Evolutionary conservation across 129 eudicot species (phyloP), one percentile per base, ranked within the genome.

Genomic region (Saussurea involucrata): DNA sequence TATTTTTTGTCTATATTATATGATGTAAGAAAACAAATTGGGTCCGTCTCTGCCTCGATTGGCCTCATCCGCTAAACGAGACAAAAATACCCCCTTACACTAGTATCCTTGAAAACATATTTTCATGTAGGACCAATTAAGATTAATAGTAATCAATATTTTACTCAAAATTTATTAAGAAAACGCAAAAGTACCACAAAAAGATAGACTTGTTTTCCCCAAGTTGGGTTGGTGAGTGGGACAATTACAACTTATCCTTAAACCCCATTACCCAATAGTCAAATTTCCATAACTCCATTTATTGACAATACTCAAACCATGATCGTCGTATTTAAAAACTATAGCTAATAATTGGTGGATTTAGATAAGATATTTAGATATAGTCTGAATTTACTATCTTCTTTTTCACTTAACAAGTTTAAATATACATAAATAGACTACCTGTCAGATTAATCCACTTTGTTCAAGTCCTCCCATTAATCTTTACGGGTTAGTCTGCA

Each of bases 171-270:
- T 61, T 10, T 5, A 53, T 20, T 17, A 20, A 10, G 6, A 22
- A 8, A 9, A 22, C 9, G 2, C 2, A 18, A 60, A 6, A 60
- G n/a, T 20, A 8, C 0, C 6, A 3, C 29, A 61, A 61, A 61
- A 61, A 53, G 2, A 4, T 61, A 9, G 17, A 3, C 13, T 22
- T 31, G n/a, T 6, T 1, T 68, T 15, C 12, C 2, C 8, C 72
- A 22, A 65, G 80, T 76, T 63, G 80, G 32, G 32, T 25, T 76
- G 53, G 66, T 66, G 74, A 64, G 73, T 66, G 36, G 74, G 67
- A 67, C 34, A n/a, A 64, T 70, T 27, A 65, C 64, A 25, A 46
- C 73, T 31, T 49, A 76, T 66, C 73, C 32, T 29, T 46, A 31
- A 66, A 76, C 25, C 55, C 66, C 80, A 29, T 74, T 29, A 58